phyloP scores from a whole-genome alignment of 108 stramenopile genomes.

The Stephanodiscus minutulus region DNA sequence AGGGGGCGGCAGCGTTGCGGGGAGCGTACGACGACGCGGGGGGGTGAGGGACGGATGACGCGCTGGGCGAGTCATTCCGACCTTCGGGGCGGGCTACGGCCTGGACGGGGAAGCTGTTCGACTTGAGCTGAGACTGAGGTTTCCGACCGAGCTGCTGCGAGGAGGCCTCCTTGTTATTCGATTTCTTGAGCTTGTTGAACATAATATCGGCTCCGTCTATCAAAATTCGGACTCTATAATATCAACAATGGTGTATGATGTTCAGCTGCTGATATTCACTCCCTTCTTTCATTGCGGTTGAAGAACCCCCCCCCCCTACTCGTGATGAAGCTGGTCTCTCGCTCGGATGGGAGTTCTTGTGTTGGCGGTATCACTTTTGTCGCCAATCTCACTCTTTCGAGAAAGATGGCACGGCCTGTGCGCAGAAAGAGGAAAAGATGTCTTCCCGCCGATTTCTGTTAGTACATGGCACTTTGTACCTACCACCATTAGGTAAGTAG shows the following conservation, averaged over 20 bases:
- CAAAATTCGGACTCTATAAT: too few relatives aligned
- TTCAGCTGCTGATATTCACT: too few relatives aligned
- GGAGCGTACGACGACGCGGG: not conserved
- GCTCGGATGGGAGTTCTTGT: not conserved
- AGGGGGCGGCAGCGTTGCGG: not conserved
- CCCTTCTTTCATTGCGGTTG: too few relatives aligned
- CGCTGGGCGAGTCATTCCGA: not conserved
- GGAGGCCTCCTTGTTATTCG: not conserved
- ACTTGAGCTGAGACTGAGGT: not conserved
- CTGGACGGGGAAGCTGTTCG: not conserved
- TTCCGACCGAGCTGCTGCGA: too few relatives aligned
- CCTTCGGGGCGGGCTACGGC: not conserved
- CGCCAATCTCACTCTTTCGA: not conserved
- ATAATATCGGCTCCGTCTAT: too few relatives aligned
- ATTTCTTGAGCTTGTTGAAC: constrained; percentile 10
- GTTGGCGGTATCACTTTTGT: not conserved
- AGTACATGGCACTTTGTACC: too few relatives aligned
- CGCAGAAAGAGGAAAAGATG: too few relatives aligned
- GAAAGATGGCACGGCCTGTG: not conserved
- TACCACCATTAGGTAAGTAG: too few relatives aligned
- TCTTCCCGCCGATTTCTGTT: too few relatives aligned
- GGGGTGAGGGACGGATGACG: not conserved
- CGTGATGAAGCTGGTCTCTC: too few relatives aligned
- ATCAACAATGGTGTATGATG: not conserved
- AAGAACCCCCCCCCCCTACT: too few relatives aligned